phyloP scores from a whole-genome alignment of 768 basidiomycete genomes.

The Suillus tomentosus region DNA sequence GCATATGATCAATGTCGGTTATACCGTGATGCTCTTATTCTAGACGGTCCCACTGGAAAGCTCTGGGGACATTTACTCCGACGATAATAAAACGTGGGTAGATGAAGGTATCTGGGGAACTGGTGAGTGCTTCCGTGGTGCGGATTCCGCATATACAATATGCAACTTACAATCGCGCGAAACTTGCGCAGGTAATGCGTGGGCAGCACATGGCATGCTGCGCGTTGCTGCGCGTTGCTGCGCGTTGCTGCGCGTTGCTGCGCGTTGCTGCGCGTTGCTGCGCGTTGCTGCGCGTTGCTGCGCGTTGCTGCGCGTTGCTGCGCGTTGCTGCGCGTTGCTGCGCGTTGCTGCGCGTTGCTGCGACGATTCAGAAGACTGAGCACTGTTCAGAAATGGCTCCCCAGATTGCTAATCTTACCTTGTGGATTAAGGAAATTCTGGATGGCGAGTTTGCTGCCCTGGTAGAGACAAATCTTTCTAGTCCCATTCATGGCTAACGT shows the following conservation, averaged over 20 bases:
- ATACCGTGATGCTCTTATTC: constrained; percentile 38
- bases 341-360: constrained; percentile 41
- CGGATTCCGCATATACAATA: not conserved
- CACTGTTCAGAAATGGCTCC: constrained; percentile 29
- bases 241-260: too few species aligned
- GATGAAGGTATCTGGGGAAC: constrained; percentile 38
- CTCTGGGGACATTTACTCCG: constrained; percentile 39
- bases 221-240: constrained; percentile 38
- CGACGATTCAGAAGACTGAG: constrained; percentile 36
- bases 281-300: too few species aligned
- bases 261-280: too few species aligned
- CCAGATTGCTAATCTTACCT: constrained; percentile 32
- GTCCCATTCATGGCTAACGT: not conserved
- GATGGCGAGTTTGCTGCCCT: constrained; percentile 51
- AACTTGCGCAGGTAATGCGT: constrained; percentile 34
- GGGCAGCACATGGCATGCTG: constrained; percentile 44
- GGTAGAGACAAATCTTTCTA: constrained; percentile 3
- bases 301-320: too few species aligned
- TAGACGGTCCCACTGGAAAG: constrained; percentile 30
- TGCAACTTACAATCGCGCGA: not conserved
- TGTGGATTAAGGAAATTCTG: constrained; percentile 44
- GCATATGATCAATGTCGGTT: constrained; percentile 43
- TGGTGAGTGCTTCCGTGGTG: constrained; percentile 21
- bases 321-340: too few species aligned
- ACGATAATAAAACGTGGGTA: constrained; percentile 15